phyloP scores from a whole-genome alignment of 169 alveolate species.

The Plasmodium blacklocki region DNA sequence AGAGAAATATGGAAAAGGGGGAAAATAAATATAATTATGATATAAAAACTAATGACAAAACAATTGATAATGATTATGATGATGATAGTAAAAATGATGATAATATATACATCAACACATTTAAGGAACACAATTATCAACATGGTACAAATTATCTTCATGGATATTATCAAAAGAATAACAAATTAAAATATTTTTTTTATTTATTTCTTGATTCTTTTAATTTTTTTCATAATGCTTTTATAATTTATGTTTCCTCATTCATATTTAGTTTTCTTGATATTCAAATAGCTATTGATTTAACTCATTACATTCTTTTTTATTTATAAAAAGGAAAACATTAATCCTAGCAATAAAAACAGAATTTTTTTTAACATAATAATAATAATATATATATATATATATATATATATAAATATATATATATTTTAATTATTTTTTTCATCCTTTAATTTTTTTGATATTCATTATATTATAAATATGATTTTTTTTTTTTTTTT shows the following conservation, averaged over 20 bases:
- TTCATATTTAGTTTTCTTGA: slow-evolving; percentile 42
- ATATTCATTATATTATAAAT: too few species aligned
- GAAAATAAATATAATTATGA: too few species aligned
- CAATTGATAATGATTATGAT: too few species aligned
- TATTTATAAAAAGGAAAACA: not conserved
- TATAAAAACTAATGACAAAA: too few species aligned
- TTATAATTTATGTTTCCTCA: slow-evolving; percentile 16
- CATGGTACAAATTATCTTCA: too few species aligned
- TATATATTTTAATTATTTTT: not conserved
- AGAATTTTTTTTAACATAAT: not conserved
- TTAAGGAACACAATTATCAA: too few species aligned
- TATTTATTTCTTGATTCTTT: slow-evolving; percentile 15
- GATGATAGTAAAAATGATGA: too few species aligned
- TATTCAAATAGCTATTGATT: slow-evolving; percentile 30
- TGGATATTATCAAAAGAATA: not conserved
- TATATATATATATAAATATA: slow-evolving; percentile 1
- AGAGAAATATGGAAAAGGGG: not conserved
- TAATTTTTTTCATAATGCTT: slow-evolving; percentile 42
- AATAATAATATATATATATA: not conserved
- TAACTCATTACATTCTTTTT: slow-evolving; percentile 39
- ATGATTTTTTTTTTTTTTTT: not conserved
- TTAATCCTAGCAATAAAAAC: not conserved
- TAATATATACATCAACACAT: too few species aligned
- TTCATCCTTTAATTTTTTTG: too few species aligned
- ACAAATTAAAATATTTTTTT: not conserved